A percentile compares a stretch with the other conserved stretches of the same genome.
phyloP scores from a whole-genome alignment of 257 asterid species.

The Solanum tarijense region DNA sequence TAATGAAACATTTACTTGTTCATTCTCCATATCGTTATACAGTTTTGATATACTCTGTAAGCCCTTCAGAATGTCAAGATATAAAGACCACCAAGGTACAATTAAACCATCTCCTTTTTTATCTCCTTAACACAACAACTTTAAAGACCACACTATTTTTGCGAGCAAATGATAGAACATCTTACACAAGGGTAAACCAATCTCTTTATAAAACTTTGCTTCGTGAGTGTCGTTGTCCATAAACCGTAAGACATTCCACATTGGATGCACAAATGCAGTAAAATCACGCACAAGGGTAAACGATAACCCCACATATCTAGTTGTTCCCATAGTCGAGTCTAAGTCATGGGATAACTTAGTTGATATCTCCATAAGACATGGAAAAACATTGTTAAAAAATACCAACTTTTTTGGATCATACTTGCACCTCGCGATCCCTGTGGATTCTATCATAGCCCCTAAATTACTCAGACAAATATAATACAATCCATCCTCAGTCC shows the following conservation, averaged over 20 bases:
- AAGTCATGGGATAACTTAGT: conserved; percentile 26
- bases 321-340: conserved; percentile 13
- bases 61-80: too few species aligned
- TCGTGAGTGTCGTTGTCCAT: conserved; percentile 6
- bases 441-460: conserved; percentile 15
- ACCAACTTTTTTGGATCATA: conserved; percentile 11
- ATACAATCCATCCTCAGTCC: conserved; percentile 32
- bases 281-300: conserved; percentile 39
- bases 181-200: too few species aligned
- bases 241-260: conserved; percentile 22
- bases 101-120: too few species aligned
- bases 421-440: conserved; percentile 4
- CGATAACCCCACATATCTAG: conserved; percentile 13
- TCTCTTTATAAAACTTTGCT: too few species aligned
- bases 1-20: too few species aligned
- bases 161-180: too few species aligned
- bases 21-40: too few species aligned
- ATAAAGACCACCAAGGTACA: too few species aligned
- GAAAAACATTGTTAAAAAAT: conserved; percentile 37
- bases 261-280: conserved; percentile 25
- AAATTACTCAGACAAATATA: conserved; percentile 29
- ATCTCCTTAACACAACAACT: too few species aligned
- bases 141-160: too few species aligned
- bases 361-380: conserved; percentile 45
- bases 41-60: too few species aligned